Base-by-base conservation (phyloP, 495 filamentous ascomycete genomes). In the Trichoderma orchidacearum region DNA sequence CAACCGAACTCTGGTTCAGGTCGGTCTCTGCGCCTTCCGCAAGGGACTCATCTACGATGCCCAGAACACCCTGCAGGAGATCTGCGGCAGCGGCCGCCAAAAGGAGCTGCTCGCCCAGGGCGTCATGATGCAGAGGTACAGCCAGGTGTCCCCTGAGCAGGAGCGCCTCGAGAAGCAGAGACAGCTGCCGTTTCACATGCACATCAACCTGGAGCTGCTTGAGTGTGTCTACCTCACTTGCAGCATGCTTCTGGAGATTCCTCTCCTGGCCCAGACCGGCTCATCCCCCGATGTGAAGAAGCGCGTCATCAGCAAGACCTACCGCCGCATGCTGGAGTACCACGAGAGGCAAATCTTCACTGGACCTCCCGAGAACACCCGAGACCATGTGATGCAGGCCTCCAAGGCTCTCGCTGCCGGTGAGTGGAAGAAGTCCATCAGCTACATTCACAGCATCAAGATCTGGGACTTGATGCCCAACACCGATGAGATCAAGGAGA, bases 291-390 rank as follows among this genome's bases (percentile, higher is more conserved):
- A 97, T 69, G 83, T 97, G 71, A 93, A 90, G 80, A 96, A 96
- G 76, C 85, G 92, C 58, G 82, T 96, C 68, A 99, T 99, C 72
- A 96, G 90, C 77, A 99, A 99, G 82, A 97, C 94, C 5, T 99
- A 96, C 80, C 89, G 93, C 59, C 88, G 93, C 59, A 95, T 97
- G 86, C 78, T 99, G 53, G 94, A 99, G 70, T 99, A 97, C 76
- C 94, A 96, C 70, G 93, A 98, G 81, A 84, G 93, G 58, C 94
- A 97, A 68, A 95, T 98, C 62, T 98, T 98, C 80, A 97, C 90
- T 28, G 93, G 93, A 13, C 93, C 93, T 25, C 90, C 93, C 8
- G 93, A 98, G 75, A 98, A 98, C 75, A 98, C 94, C 55, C 85
- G 93, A 57, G 93, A 98, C 70, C 93, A 96, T 65, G 91, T 98